Evolutionary conservation across 192 early-diverging fungal genomes (phyloP).

Genomic region (Rhizoclosmatium globosum): DNA sequence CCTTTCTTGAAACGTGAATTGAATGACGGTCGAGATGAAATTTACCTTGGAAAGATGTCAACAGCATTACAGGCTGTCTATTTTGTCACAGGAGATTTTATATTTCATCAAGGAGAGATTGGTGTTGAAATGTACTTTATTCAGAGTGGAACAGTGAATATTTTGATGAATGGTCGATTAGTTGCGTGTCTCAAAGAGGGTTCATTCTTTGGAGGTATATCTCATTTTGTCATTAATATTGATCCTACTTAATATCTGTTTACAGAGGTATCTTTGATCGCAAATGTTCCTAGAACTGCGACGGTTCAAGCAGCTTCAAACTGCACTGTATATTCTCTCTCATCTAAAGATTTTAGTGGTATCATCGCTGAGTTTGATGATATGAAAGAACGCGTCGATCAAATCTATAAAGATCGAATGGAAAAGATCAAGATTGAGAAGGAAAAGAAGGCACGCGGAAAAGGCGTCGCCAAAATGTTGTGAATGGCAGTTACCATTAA

Average conservation of each 20-base stretch:
- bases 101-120: constrained; percentile 41
- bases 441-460: constrained; percentile 32
- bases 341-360: not conserved
- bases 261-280: constrained; percentile 34
- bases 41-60: constrained; percentile 28
- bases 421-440: constrained; percentile 14
- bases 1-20: constrained; percentile 40
- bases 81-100: constrained; percentile 37
- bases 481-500: not conserved
- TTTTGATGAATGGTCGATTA: constrained; percentile 33
- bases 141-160: constrained; percentile 22
- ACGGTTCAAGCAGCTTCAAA: constrained; percentile 9
- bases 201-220: constrained; percentile 46
- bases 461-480: constrained; percentile 16
- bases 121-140: constrained; percentile 49
- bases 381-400: constrained; percentile 24
- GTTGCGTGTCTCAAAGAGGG: constrained; percentile 36
- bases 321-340: constrained; percentile 18
- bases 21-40: constrained; percentile 42
- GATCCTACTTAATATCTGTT: not conserved
- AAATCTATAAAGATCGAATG: constrained; percentile 34
- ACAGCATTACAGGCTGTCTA: constrained; percentile 33
- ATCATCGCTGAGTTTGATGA: constrained; percentile 32
- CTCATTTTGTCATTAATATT: not conserved
- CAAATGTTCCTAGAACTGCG: constrained; percentile 27